Conservation (phyloP, 2,329 filamentous ascomycete species). For the Curvularia eragrostidis region DNA sequence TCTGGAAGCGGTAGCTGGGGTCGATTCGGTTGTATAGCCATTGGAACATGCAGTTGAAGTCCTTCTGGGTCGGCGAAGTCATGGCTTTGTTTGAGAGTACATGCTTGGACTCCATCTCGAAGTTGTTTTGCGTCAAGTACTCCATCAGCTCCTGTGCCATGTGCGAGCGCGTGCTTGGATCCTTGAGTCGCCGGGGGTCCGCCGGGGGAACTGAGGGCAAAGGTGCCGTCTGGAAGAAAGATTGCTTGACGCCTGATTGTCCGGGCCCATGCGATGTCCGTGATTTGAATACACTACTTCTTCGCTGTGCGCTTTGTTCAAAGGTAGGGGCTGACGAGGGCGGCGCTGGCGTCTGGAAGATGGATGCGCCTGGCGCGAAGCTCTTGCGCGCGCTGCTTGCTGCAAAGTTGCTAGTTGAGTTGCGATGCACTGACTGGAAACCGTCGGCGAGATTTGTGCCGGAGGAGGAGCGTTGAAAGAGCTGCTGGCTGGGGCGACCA, state of each 20-base stretch:
- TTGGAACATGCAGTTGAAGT: conserved; percentile 97
- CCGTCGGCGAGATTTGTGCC: conserved; percentile 82
- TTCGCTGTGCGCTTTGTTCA: conserved; percentile 65
- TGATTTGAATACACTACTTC: conserved; percentile 74
- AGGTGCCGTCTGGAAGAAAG: conserved; percentile 90
- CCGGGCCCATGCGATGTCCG: conserved; percentile 70
- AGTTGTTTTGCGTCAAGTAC: conserved; percentile 91
- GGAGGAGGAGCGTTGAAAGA: conserved; percentile 84
- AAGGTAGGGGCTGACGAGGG: conserved; percentile 53
- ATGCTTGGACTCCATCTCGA: conserved; percentile 98
- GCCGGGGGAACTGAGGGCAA: conserved; percentile 80
- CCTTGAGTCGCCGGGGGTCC: conserved; percentile 85
- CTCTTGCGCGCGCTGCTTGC: conserved; percentile 70
- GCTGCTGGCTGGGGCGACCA: conserved; percentile 78
- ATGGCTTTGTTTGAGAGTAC: conserved; percentile 88
- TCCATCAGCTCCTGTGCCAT: conserved; percentile 91
- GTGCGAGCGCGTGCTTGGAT: conserved; percentile 77
- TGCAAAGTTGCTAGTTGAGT: conserved; percentile 74
- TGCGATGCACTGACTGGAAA: conserved; percentile 82
- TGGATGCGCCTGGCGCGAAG: conserved; percentile 66
- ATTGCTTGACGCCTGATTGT: conserved; percentile 76
- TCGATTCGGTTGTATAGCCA: conserved; percentile 98
- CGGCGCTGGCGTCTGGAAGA: conserved; percentile 54
- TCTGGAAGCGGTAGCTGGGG: conserved; percentile 89
- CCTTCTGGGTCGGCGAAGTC: conserved; percentile 94